Evolutionary conservation across 2,329 filamentous ascomycete species (phyloP).

Genomic region (Venturiaceae sp.): DNA sequence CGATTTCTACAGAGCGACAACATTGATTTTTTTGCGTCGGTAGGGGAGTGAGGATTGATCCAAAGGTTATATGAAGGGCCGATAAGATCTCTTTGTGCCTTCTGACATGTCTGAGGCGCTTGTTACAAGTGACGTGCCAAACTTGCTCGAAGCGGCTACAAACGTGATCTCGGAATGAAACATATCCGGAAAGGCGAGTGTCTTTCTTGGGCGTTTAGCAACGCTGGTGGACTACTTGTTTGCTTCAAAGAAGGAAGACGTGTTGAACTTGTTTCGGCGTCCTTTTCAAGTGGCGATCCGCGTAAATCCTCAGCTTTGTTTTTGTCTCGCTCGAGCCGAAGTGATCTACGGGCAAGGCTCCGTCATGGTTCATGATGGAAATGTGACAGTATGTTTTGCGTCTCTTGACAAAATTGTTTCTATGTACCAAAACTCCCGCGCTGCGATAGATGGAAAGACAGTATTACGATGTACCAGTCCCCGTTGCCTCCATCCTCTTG

Average conservation of each 20-base stretch:
- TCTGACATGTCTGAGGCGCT: neutral
- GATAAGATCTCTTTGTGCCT: neutral
- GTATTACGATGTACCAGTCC: neutral
- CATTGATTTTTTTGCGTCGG: neutral
- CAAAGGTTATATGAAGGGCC: neutral
- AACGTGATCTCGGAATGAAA: neutral
- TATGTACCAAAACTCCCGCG: neutral
- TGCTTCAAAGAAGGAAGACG: neutral
- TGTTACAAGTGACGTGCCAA: neutral
- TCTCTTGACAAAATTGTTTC: neutral
- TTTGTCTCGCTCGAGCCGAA: too few relatives aligned
- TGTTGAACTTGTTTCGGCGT: neutral
- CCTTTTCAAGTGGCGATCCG: neutral
- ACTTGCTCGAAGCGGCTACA: too few relatives aligned
- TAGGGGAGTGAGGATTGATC: too few relatives aligned
- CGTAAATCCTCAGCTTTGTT: neutral
- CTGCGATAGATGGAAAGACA: neutral
- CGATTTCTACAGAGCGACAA: neutral
- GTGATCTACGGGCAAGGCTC: too few relatives aligned
- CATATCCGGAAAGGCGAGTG: neutral
- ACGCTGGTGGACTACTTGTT: neutral
- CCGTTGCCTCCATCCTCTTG: conserved; percentile 1
- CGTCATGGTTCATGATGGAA: too few relatives aligned
- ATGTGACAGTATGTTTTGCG: neutral
- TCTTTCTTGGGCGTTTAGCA: neutral